Base-by-base conservation (phyloP, 2,329 filamentous ascomycete genomes). In the Ilyonectria robusta region DNA sequence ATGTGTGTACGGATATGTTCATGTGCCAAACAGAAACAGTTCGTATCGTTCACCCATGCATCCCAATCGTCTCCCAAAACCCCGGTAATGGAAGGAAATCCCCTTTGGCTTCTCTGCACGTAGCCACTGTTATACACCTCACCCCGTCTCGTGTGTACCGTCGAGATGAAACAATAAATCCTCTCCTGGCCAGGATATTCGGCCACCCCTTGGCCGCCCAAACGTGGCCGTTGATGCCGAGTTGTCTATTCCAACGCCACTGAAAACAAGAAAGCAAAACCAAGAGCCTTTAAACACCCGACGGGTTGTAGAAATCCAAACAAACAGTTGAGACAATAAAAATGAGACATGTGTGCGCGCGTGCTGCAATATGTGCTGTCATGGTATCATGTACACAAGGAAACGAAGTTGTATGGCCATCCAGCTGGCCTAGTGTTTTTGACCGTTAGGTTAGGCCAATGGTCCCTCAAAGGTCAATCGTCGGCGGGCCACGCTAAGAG, bases 401-500 rank as follows among this genome's bases (percentile, higher is more conserved):
- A 73, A 75, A 66, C 59, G 59, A 65, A 64, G 62, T 35, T 42
- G 64, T 58, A 60, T 59, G 60, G 67, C 53, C 64, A 54, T 62
- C 47, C 54, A n/a, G 56, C 58, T 61, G 61, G 46, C 46, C 44
- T 59, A 58, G 54, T 70, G 9, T 21, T 47, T 55, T 35, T 17
- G 37, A 53, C 42, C 26, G 11, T 29, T 19, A 42, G 50, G 55
- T 64, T 56, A 66, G 63, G 70, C 67, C 57, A 74, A 65, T 54
- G 93, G 85, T 60, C 90, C 89, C 77, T 97, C 94, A 81, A 97
- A 97, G 61, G 95, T 97, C 66, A 97, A 85, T 69, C 91, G 87
- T 77, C 93, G 89, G 75, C 93, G 85, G n/a, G 93, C 88, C 53
- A 92, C 89, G 72, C 90, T 93, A 64, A 88, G 78, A 9, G 89